These are phyloP conservation scores for Aspergillus sp. DNA, from an alignment of 2,329 filamentous ascomycete genomes.

Conservation along the genomic window DNA sequence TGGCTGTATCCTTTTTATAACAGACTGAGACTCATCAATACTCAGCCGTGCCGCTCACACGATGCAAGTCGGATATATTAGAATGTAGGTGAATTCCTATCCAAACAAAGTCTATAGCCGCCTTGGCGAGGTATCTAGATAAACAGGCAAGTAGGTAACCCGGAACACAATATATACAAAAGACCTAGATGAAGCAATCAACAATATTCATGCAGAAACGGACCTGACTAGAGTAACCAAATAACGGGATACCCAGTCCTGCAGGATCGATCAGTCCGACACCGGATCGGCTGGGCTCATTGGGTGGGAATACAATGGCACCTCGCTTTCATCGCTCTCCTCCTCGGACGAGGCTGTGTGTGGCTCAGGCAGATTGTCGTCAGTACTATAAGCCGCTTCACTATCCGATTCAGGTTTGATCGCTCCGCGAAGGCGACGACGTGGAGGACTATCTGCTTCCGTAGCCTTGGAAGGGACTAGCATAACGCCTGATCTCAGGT, in stretches of 20 bases:
- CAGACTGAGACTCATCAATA: too few species aligned
- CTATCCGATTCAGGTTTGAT: not conserved
- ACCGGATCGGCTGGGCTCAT: constrained; percentile 12
- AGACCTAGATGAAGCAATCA: not conserved
- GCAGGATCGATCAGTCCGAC: not conserved
- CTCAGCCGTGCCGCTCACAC: too few species aligned
- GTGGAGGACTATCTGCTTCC: not conserved
- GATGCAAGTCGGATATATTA: too few species aligned
- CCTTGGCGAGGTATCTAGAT: not conserved
- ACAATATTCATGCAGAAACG: not conserved
- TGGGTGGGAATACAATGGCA: constrained; percentile 10
- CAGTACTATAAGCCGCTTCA: constrained; percentile 1
- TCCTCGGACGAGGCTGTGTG: not conserved
- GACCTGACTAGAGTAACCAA: too few species aligned
- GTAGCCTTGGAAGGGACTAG: not conserved
- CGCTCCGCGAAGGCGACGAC: not conserved
- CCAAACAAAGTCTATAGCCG: not conserved
- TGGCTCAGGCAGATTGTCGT: constrained; percentile 2
- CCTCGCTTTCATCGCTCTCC: not conserved
- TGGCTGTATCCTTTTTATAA: too few species aligned
- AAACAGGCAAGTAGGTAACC: not conserved
- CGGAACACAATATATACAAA: not conserved
- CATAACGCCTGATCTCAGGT: not conserved
- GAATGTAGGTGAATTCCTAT: too few species aligned
- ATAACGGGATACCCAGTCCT: too few species aligned